A percentile compares a stretch with the other conserved stretches of the same genome.
These are phyloP conservation scores for Cryoendolithus antarcticus DNA, from an alignment of 2,329 filamentous ascomycete species.

Conservation along the genomic window DNA sequence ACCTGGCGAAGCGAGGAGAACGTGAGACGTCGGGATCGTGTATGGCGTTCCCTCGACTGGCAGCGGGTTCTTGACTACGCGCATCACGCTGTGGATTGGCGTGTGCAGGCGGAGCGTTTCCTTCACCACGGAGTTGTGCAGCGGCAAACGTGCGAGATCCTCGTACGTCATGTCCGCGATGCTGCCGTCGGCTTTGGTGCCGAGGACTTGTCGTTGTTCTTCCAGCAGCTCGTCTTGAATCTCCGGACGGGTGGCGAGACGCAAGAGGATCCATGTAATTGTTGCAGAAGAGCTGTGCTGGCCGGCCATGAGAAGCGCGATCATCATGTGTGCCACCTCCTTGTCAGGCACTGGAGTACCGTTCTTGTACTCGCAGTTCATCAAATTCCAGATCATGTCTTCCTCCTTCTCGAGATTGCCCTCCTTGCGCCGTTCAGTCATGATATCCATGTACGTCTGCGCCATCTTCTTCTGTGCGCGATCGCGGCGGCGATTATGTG, in stretches of 20 bases:
- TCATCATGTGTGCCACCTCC: slow-evolving; percentile 88
- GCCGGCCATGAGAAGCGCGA: slow-evolving; percentile 81
- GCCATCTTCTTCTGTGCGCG: slow-evolving; percentile 69
- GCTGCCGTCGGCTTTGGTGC: slow-evolving; percentile 40
- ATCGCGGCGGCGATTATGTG: slow-evolving; percentile 76
- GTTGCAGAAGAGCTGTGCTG: slow-evolving; percentile 83
- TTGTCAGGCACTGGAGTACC: slow-evolving; percentile 66
- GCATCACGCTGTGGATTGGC: slow-evolving; percentile 90
- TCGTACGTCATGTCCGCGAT: slow-evolving; percentile 67
- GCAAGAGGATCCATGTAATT: slow-evolving; percentile 72
- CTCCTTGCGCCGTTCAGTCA: slow-evolving; percentile 54
- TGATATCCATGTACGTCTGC: slow-evolving; percentile 70
- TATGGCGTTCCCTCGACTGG: slow-evolving; percentile 70
- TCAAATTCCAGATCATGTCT: slow-evolving; percentile 86
- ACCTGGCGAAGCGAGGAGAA: slow-evolving; percentile 73
- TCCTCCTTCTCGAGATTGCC: slow-evolving; percentile 25
- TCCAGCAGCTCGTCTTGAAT: slow-evolving; percentile 70
- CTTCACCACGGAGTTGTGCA: slow-evolving; percentile 77
- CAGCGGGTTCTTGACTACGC: slow-evolving; percentile 82
- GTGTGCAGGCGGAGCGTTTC: slow-evolving; percentile 85
- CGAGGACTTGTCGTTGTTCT: slow-evolving; percentile 66
- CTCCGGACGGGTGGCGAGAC: slow-evolving; percentile 63
- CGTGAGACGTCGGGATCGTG: slow-evolving; percentile 67
- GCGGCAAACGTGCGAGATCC: slow-evolving; percentile 61
- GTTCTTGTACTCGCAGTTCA: slow-evolving; percentile 76